Evolutionary conservation across 345 rosid genomes (phyloP).

Genomic region (Salix viminalis): DNA sequence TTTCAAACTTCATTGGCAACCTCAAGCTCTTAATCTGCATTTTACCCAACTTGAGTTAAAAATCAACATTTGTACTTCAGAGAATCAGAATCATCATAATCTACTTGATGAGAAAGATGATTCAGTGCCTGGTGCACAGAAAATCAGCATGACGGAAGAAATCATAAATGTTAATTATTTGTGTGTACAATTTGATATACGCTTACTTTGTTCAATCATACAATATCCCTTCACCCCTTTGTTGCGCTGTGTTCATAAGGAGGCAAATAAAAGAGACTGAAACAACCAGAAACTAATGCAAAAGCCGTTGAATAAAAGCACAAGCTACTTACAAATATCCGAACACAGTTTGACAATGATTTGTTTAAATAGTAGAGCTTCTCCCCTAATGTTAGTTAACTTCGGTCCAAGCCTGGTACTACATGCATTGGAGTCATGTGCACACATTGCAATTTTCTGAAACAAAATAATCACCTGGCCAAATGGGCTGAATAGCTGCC

Average conservation of each 20-base stretch:
- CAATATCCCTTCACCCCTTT: neutral
- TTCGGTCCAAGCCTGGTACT: too few species aligned
- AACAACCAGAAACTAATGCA: neutral
- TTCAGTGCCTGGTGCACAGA: neutral
- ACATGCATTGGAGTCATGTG: neutral
- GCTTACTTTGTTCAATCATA: neutral
- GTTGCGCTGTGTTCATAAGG: neutral
- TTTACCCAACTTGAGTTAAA: slow-evolving; percentile 1
- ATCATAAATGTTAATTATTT: neutral
- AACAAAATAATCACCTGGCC: slow-evolving; percentile 62
- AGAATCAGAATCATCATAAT: neutral
- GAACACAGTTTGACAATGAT: too few species aligned
- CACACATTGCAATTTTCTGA: neutral
- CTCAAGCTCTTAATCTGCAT: slow-evolving; percentile 77
- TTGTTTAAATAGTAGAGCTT: too few species aligned
- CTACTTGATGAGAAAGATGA: neutral
- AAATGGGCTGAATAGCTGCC: slow-evolving; percentile 85
- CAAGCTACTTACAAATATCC: too few species aligned
- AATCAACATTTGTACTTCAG: neutral
- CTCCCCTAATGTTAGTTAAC: too few species aligned
- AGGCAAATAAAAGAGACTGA: too few species aligned
- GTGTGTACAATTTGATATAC: neutral
- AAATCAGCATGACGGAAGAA: too few species aligned
- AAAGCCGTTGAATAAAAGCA: too few species aligned
- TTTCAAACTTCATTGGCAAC: slow-evolving; percentile 75